Conservation (phyloP, 495 filamentous ascomycete genomes). For the Neurospora hispaniola region DNA sequence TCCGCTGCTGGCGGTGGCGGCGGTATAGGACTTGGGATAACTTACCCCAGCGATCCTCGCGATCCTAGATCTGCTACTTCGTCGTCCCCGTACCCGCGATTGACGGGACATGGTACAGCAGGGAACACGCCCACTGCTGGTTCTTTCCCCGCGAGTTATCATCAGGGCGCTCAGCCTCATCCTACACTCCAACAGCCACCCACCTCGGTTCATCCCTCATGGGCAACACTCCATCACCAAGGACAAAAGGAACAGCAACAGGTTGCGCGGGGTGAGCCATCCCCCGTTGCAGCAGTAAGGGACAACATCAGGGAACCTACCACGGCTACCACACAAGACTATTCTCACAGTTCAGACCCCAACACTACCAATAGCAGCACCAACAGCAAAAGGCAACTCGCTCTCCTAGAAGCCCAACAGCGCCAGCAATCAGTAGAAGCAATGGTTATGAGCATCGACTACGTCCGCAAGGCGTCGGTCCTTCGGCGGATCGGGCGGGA, state of each 20-base stretch:
- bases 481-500: constrained; percentile 21
- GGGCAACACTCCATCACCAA: neutral
- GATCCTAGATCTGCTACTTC: neutral
- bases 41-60: constrained; percentile 5
- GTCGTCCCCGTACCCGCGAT: neutral
- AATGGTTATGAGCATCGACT: constrained; percentile 64
- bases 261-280: neutral
- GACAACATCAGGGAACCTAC: neutral
- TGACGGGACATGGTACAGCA: neutral
- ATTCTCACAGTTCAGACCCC: neutral
- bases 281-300: neutral
- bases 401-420: neutral
- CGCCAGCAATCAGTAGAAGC: constrained; percentile 42
- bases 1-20: neutral
- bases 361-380: neutral
- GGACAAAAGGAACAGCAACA: neutral
- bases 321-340: neutral
- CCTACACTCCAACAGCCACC: neutral
- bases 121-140: neutral
- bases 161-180: neutral
- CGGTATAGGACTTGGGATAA: constrained; percentile 8
- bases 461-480: constrained; percentile 47
- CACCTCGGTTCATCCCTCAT: neutral
- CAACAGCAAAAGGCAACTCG: neutral
- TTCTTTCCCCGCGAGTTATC: neutral